A percentile compares a stretch with the other conserved stretches of the same genome.
phyloP scores from a whole-genome alignment of 768 basidiomycete species.

The Suillus discolor region DNA sequence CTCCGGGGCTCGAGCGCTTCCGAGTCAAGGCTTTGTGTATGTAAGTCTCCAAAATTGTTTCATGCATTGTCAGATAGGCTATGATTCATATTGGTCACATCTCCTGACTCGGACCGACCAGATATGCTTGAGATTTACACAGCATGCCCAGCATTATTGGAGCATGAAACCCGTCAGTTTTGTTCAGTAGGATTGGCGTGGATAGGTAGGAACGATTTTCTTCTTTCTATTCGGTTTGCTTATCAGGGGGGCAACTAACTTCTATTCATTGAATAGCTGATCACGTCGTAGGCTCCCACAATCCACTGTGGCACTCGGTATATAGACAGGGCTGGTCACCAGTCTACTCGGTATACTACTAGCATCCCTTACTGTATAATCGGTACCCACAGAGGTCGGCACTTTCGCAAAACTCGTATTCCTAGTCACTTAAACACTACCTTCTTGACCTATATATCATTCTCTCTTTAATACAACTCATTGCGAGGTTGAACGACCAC shows the following conservation, averaged over 20 bases:
- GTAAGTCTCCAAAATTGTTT: not conserved
- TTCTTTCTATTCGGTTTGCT: not conserved
- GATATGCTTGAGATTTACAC: not conserved
- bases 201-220: not conserved
- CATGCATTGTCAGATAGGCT: not conserved
- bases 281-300: not conserved
- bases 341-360: not conserved
- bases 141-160: not conserved
- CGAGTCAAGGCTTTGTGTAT: not conserved
- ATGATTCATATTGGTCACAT: not conserved
- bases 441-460: too few relatives aligned
- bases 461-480: too few relatives aligned
- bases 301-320: not conserved
- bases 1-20: not conserved
- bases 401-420: too few relatives aligned
- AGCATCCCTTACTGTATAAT: too few relatives aligned
- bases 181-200: not conserved
- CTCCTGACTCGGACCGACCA: not conserved
- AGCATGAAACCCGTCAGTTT: too few relatives aligned
- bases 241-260: not conserved
- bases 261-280: not conserved
- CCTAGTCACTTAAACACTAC: too few relatives aligned
- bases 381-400: too few relatives aligned
- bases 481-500: too few relatives aligned
- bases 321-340: too few relatives aligned